Conservation (phyloP, 2,329 filamentous ascomycete species). For the Stachybotrys chlorohalonatus region DNA sequence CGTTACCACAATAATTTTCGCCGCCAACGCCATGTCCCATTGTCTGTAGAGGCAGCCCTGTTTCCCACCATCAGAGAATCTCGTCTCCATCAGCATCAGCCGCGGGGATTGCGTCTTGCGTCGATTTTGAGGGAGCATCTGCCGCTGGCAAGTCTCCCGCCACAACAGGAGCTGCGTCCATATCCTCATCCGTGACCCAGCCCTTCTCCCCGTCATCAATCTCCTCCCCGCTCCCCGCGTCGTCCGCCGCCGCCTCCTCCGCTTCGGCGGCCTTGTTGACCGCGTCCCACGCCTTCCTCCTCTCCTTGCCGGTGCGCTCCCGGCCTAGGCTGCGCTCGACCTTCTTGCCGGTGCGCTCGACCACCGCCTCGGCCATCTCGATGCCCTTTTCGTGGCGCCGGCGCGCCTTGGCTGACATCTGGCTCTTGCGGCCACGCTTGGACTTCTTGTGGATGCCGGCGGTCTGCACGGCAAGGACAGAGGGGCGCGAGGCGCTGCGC, state of each 20-base stretch:
- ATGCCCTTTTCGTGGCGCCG: conserved; percentile 47
- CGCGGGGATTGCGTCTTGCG: background rate
- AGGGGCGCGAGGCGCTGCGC: conserved; percentile 38
- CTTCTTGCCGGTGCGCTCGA: conserved; percentile 49
- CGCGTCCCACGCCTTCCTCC: conserved; percentile 49
- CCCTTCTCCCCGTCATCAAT: conserved; percentile 13
- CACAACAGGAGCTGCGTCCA: conserved; percentile 14
- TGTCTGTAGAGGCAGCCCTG: background rate
- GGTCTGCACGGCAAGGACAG: conserved; percentile 57
- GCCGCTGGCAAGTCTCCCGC: background rate
- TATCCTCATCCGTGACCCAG: conserved; percentile 26
- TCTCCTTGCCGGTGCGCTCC: conserved; percentile 34
- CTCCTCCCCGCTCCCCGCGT: conserved; percentile 8
- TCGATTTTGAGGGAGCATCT: conserved; percentile 4
- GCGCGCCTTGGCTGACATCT: conserved; percentile 45
- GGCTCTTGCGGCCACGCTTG: conserved; percentile 37
- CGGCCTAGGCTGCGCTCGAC: conserved; percentile 44
- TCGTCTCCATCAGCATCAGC: conserved; percentile 22
- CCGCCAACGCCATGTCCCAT: background rate
- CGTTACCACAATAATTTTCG: background rate
- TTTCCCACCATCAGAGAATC: conserved; percentile 15
- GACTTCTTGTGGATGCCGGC: conserved; percentile 61
- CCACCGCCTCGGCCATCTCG: conserved; percentile 50
- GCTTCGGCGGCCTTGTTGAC: conserved; percentile 35
- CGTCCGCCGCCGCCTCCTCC: conserved; percentile 4